Evolutionary conservation across 345 rosid species (phyloP), one percentile per base, ranked within the genome.

Genomic region (Leavenworthia alabamica): DNA sequence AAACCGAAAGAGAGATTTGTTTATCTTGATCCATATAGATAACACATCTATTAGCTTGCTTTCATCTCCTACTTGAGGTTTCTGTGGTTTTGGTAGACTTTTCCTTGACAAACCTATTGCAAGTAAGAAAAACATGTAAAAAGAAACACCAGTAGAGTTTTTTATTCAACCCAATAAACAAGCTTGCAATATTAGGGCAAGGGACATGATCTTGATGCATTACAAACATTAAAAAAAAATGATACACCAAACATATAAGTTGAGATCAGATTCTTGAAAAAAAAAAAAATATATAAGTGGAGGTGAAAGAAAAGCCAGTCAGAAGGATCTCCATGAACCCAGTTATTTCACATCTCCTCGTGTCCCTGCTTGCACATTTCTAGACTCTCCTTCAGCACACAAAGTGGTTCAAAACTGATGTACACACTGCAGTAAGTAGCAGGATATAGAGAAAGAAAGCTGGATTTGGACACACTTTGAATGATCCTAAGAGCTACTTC

Each of bases 401-500:
- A 56, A 48, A 40, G 69, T 63, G 64, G 64, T 63, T 56, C 75
- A 71, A 71, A 63, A 71, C 48, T 71, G 70, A 71, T 71, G 64
- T 63, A 63, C 68, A 70, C 65, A 71, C 59, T 62, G 64, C 52
- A 28, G 47, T 44, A 24, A 19, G 33, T 46, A 36, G n/a, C n/a
- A 4, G 7, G 32, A 56, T 44, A 37, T 10, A 28, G 50, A 59
- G 29, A 42, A 31, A 29, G 31, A 33, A 66, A 58, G 73, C 55
- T 52, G 55, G 49, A 17, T 62, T 40, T 63, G 59, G 64, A 63
- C 59, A 70, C 59, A 41, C 24, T 23, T 46, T 44, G 45, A 63
- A 62, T 69, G 51, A 70, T 56, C 59, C 70, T 71, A 63, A 15
- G 65, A 71, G 70, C 75, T 71, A 56, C 70, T 63, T 71, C 75